Base-by-base conservation (phyloP, 257 asterid species). In the Coffea eugenioides region DNA sequence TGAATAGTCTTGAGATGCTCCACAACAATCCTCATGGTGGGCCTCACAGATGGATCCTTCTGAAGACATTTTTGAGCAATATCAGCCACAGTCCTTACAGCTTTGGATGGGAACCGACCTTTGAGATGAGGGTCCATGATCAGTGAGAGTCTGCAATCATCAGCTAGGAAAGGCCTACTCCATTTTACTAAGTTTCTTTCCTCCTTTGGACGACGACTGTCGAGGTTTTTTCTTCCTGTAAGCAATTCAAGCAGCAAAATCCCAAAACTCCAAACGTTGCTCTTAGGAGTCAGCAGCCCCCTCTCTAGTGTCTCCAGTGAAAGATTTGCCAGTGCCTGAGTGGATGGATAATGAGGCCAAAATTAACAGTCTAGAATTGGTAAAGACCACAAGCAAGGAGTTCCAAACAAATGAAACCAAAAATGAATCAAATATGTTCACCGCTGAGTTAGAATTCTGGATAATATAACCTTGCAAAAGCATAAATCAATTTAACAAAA, bases 261-360 rank as follows among this genome's bases (percentile, higher is more conserved):
- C 45, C 98, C 98, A 21, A 91, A 94, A 77, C 98, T 92, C 98
- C 98, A 94, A 13, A 92, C 98, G 67, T 94, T 93, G 86, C 97
- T 91, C 90, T 94, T 94, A 0, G 98, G 98, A 71, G 98, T 94
- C 56, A 90, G 89, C 81, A 92, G 75, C 72, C 98, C 98, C 80
- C 82, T 87, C 87, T 93, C 98, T 56, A 88, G 86, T 27, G 98
- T 91, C 90, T 94, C 98, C 85, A 88, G 87, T 6, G 97, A 94
- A 59, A 94, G 97, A 79, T 91, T 92, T 46, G 90, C 94, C 77
- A 89, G 80, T 43, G 95, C 97, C 98, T 94, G 92, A 67, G 84
- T 23, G 74, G 51, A 77, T 71, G 75, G 41, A 74, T 13, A 76
- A 79, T 61, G 5, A 3, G 51, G 23, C 65, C 6, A 39, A 0